Evolutionary conservation across 179 eudicot genomes (phyloP), one percentile per base, ranked within the genome.

Genomic region (Heliamphora pulchella): DNA sequence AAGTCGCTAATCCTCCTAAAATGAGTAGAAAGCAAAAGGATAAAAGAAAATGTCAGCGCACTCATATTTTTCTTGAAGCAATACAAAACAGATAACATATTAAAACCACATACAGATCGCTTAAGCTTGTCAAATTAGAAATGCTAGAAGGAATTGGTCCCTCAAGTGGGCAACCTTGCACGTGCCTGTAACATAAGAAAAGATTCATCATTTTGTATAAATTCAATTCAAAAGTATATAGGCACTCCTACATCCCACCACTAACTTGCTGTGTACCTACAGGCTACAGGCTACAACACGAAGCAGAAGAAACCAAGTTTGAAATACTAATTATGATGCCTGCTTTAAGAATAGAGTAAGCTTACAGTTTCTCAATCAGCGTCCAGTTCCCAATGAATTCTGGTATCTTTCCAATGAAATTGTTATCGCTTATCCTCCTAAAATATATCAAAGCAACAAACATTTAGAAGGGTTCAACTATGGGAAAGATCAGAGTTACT

Each of bases 121-220:
- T 83, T 82, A 89, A 83, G 81, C 84, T 76, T 79, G 88, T 89
- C 81, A 89, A 74, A 51, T 76, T 43, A 53, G 92, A 87, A 70
- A 89, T 86, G 83, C 80, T 83, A 47, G 89, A 76, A 57, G 92
- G 92, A 71, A 89, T 89, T 31, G 92, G 92, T 46, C 92, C 92
- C 81, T 83, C 85, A 74, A 89, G 85, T 57, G 87, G 83, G 81
- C 89, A 87, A 73, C 92, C 92, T 82, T 86, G 88, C 13, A 89
- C 86, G 80, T 84, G 89, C 87, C 92, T 89, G 86, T 63, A 47
- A 77, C 22, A 71, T 7, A 14, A 51, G 18, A 15, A 79, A 47
- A 2, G 58, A 39, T 4, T 9, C 39, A 6, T 47, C 54, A 20
- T 13, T 44, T 55, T 57, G 31, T 17, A 20, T 18, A 67, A 31